Conservation (phyloP, 2,329 filamentous ascomycete species). For the Phyllosticta ampelicida region DNA sequence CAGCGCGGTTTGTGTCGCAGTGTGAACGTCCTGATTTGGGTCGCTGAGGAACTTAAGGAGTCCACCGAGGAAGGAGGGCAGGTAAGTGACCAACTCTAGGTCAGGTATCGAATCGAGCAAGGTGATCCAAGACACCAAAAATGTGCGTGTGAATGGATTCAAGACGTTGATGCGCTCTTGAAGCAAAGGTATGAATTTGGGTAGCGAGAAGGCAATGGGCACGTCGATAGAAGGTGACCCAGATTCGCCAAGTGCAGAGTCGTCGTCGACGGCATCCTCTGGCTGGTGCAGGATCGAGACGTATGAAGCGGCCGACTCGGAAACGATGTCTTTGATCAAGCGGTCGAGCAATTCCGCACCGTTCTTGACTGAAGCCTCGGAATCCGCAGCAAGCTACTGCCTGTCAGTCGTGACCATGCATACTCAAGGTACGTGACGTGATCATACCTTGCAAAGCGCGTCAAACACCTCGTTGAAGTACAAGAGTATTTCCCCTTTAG, state of each 20-base stretch:
- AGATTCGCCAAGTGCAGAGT: conserved; percentile 17
- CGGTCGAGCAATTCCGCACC: conserved; percentile 91
- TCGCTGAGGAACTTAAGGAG: conserved; percentile 88
- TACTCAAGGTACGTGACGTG: neutral
- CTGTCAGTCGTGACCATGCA: conserved; percentile 15
- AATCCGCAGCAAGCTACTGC: conserved; percentile 77
- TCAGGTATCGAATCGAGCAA: conserved; percentile 94
- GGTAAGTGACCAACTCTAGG: conserved; percentile 81
- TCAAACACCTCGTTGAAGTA: conserved; percentile 99
- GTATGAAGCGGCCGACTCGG: conserved; percentile 89
- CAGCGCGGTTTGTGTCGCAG: conserved; percentile 76
- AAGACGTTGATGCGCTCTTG: conserved; percentile 90
- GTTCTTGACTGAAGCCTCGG: conserved; percentile 95
- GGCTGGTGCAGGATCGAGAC: conserved; percentile 71
- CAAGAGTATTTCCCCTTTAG: conserved; percentile 90
- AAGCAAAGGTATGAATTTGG: conserved; percentile 81
- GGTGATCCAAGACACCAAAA: conserved; percentile 92
- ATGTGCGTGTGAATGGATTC: conserved; percentile 89
- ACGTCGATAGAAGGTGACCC: conserved; percentile 29
- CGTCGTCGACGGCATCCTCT: conserved; percentile 41
- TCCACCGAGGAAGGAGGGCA: conserved; percentile 84
- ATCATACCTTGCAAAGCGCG: conserved; percentile 75
- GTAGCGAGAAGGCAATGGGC: conserved; percentile 84
- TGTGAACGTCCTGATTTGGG: conserved; percentile 85
- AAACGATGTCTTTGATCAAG: conserved; percentile 90